Evolutionary conservation across 257 asterid genomes (phyloP).

Genomic region (Solanum ossicruentum): DNA sequence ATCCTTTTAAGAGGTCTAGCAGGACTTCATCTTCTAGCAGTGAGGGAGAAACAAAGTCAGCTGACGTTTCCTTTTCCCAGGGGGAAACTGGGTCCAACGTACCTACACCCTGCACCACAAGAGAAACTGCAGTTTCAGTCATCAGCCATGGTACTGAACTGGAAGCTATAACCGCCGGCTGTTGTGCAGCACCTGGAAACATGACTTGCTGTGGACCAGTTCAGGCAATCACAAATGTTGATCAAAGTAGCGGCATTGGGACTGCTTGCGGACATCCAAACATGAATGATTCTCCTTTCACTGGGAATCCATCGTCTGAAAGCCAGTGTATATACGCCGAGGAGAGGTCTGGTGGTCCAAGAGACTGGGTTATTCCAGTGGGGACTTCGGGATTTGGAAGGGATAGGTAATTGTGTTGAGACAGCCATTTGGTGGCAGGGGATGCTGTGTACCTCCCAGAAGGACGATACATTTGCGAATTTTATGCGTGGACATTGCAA

Average conservation of each 20-base stretch:
- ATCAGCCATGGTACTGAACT: conserved; percentile 17
- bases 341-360: conserved; percentile 55
- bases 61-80: background rate
- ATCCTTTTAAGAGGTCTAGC: conserved; percentile 33
- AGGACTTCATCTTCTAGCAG: conserved; percentile 5
- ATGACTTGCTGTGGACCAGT: conserved; percentile 45
- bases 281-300: conserved; percentile 22
- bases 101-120: conserved; percentile 15
- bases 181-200: conserved; percentile 51
- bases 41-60: background rate
- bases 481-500: conserved; percentile 78
- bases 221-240: conserved; percentile 41
- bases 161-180: conserved; percentile 32
- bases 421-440: conserved; percentile 38
- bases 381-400: conserved; percentile 37
- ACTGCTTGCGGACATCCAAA: conserved; percentile 36
- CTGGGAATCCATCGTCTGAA: conserved; percentile 47
- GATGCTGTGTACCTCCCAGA: conserved; percentile 48
- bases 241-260: conserved; percentile 33
- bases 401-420: conserved; percentile 44
- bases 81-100: conserved; percentile 4
- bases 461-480: conserved; percentile 72
- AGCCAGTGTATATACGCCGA: conserved; percentile 48
- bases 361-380: conserved; percentile 56
- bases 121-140: conserved; percentile 19